A percentile compares a stretch with the other conserved stretches of the same genome.
Conservation (phyloP, 805 yeast genomes). For the Ogataea wickerhamii region DNA sequence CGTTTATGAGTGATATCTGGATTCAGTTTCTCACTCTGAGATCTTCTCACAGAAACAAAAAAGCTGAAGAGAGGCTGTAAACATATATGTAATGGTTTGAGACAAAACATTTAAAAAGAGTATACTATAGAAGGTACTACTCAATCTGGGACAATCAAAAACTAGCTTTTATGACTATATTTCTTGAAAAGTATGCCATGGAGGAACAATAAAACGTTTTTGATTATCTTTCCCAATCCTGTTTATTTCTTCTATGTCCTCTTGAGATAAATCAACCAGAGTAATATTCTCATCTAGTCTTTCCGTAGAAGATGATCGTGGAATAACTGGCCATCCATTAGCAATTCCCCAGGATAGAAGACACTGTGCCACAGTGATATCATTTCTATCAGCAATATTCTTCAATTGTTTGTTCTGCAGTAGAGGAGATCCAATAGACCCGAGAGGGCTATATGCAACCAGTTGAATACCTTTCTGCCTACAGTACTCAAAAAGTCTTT, state of each 20-base stretch:
- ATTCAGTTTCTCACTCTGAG: no score
- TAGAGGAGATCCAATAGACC: constrained; percentile 40
- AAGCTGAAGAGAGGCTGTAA: no score
- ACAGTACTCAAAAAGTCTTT: constrained; percentile 30
- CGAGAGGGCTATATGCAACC: constrained; percentile 44
- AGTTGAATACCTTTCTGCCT: constrained; percentile 29
- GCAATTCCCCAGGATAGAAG: constrained; percentile 37
- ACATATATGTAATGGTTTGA: no score
- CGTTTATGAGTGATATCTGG: no score
- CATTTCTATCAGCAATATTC: constrained; percentile 50
- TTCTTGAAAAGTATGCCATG: constrained; percentile 1
- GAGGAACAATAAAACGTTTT: neutral
- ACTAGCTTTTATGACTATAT: no score
- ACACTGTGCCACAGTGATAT: constrained; percentile 48
- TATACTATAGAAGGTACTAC: no score
- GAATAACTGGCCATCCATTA: constrained; percentile 35
- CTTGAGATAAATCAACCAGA: constrained; percentile 33
- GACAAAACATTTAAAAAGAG: no score
- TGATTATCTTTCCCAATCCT: constrained; percentile 7
- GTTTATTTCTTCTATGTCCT: constrained; percentile 28
- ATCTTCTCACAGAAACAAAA: no score
- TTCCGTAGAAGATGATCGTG: constrained; percentile 39
- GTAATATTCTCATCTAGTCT: constrained; percentile 33
- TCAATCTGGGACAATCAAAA: no score
- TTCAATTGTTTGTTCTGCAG: constrained; percentile 30